Evolutionary conservation across 164 flowering plant species (phyloP).

Genomic region (Nymphaea thermarum): DNA sequence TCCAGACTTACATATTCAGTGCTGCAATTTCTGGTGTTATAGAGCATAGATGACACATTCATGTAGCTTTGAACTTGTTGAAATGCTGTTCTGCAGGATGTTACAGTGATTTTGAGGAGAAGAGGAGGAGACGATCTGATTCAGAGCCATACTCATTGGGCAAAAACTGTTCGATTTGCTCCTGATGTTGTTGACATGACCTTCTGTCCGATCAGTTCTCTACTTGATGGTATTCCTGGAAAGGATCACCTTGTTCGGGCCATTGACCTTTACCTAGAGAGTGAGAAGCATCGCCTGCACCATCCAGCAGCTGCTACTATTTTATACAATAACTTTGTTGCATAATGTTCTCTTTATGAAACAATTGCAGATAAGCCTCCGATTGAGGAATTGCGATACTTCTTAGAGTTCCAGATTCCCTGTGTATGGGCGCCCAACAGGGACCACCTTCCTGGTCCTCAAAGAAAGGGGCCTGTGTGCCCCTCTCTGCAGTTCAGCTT

Average conservation of each 20-base stretch:
- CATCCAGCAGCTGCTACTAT: no score
- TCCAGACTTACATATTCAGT: no score
- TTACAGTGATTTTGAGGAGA: constrained; percentile 66
- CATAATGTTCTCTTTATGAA: no score
- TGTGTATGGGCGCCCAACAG: constrained; percentile 69
- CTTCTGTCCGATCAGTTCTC: constrained; percentile 46
- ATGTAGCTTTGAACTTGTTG: not conserved
- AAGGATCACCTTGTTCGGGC: constrained; percentile 58
- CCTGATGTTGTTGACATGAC: constrained; percentile 81
- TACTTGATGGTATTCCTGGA: constrained; percentile 50
- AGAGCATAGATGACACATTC: no score
- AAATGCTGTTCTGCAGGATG: constrained; percentile 38
- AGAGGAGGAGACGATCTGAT: constrained; percentile 86
- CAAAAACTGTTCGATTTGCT: constrained; percentile 40
- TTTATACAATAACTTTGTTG: no score
- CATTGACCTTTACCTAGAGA: constrained; percentile 55
- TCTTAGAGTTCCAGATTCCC: constrained; percentile 76
- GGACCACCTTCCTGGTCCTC: constrained; percentile 43
- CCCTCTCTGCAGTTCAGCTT: constrained; percentile 75
- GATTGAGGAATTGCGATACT: constrained; percentile 68
- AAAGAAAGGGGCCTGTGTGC: constrained; percentile 79
- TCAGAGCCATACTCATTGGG: constrained; percentile 60
- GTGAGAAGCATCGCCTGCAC: constrained; percentile 22
- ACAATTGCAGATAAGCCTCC: constrained; percentile 64
- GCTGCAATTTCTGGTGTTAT: no score